Base-by-base conservation (phyloP, 1,284 basidiomycete species). In the Ceratobasidium sp. region DNA sequence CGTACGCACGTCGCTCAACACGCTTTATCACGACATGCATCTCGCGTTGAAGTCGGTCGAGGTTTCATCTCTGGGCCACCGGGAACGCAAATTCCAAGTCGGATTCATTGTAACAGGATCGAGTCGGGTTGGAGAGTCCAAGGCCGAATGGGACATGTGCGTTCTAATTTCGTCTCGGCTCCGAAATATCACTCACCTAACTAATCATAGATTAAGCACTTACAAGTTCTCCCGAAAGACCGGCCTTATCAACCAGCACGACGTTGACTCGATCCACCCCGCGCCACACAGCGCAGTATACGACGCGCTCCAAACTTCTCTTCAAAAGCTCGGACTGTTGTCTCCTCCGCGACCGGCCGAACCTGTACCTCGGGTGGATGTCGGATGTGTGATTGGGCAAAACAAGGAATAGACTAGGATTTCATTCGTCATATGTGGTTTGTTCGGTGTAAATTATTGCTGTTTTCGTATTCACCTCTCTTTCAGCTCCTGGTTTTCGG, bases 261-360 rank as follows among this genome's bases (percentile, higher is more conserved):
- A 86, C 50, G 86, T 94, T 56, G 88, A 94, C 82, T 91, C 90
- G 12, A 94, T 94, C 68, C 88, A 91, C 69, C 93, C 93, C 0
- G 91, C 90, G 1, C 93, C 93, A 2, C 91, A 93, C 81, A 87
- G 89, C 77, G 88, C 90, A 0, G 91, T 92, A 3, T 93, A 91
- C 81, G 90, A 92, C 78, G 87, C 91, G 0, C 83, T 93, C 28
- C 76, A 73, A 23, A 52, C n/a, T 33, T 78, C 80, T 1, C 66
- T 80, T 23, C 67, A 78, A 73, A 74, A 74, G 40, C 61, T 74
- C 15, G 71, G 71, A 10, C 71, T 74, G 10, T 20, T 65, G 23
- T 38, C 54, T 23, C 68, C 68, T 17, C 33, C 33, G 54, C 68
- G 52, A 40, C 28, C 44, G 7, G 46, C 65, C 48, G 59, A 61